A percentile compares a stretch with the other conserved stretches of the same genome.
Conservation (phyloP, 2,329 filamentous ascomycete species). For the Cladophialophora immunda region DNA sequence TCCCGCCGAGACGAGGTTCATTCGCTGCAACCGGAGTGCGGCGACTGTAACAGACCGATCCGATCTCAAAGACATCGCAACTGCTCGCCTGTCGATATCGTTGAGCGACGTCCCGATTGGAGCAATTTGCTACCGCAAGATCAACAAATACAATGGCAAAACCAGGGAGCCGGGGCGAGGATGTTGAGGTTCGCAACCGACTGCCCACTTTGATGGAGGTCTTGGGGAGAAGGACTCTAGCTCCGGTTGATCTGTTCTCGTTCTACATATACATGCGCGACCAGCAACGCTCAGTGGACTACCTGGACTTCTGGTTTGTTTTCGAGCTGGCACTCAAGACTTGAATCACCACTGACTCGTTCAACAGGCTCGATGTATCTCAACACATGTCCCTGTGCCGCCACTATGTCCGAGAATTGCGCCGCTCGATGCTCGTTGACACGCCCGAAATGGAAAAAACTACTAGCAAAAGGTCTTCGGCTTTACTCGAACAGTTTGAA, state of each 20-base stretch:
- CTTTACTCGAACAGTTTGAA: slow-evolving; percentile 74
- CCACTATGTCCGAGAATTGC: slow-evolving; percentile 94
- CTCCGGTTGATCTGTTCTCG: slow-evolving; percentile 95
- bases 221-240: slow-evolving; percentile 88
- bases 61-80: background rate
- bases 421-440: slow-evolving; percentile 88
- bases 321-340: background rate
- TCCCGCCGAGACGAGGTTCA: background rate
- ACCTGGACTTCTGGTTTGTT: slow-evolving; percentile 93
- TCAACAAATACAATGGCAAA: slow-evolving; percentile 31
- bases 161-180: slow-evolving; percentile 36
- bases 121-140: background rate
- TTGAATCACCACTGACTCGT: background rate
- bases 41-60: background rate
- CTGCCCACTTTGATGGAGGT: slow-evolving; percentile 96
- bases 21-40: background rate
- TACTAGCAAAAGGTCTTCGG: slow-evolving; percentile 84
- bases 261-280: slow-evolving; percentile 99
- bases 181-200: slow-evolving; percentile 72
- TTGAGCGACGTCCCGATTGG: background rate
- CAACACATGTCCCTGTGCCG: slow-evolving; percentile 97
- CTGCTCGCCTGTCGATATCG: background rate
- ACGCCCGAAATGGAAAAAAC: slow-evolving; percentile 88
- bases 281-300: slow-evolving; percentile 96
- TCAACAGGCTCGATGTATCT: slow-evolving; percentile 90